Evolutionary conservation across 352 stramenopile species (phyloP), one percentile per base, ranked within the genome.

Genomic region (Globisporangium radiosum): DNA sequence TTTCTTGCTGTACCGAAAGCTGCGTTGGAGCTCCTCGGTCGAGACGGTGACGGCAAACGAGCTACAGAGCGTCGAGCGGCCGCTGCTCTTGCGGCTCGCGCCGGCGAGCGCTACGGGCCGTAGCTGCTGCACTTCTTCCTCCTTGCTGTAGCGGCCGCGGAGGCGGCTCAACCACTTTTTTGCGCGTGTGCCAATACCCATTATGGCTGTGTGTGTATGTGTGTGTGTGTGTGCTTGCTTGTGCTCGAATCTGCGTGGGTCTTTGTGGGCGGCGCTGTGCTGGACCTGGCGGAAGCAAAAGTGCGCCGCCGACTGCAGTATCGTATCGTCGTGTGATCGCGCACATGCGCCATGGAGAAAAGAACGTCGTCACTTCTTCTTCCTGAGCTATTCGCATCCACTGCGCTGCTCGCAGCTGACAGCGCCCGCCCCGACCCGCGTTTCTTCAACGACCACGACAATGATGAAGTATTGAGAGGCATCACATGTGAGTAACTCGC

Each of bases 21-120:
- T 62, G 15, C 71, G 51, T 36, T 71, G 53, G 33, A 76, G 54
- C 51, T 80, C 72, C 47, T 76, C 68, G 17, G 58, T 69, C 38
- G 55, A 73, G 36, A 73, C 61, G 3, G 76, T 87, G 25, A 70
- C 62, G 0, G 81, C 77, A 51, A 91, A 88, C 5, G 76, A 76
- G 57, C 70, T 88, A 59, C 81, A 89, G 49, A 80, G 73, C 57
- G 80, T 68, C 42, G 81, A 91, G 47, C 67, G 64, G 11, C 56
- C 71, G 37, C 67, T 64, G 33, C 69, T 74, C 59, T 76, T 72
- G 54, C 78, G 81, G 48, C 81, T 91, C 55, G 78, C 78, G 17
- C 81, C 81, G 5, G 78, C 78, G 5, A 91, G 73, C n/a, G 81
- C 78, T 48, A 89, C 78, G 40, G 81, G 78, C 58, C 69, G 69